phyloP scores from a whole-genome alignment of 306 rosid genomes.

The Cicer bijugum region DNA sequence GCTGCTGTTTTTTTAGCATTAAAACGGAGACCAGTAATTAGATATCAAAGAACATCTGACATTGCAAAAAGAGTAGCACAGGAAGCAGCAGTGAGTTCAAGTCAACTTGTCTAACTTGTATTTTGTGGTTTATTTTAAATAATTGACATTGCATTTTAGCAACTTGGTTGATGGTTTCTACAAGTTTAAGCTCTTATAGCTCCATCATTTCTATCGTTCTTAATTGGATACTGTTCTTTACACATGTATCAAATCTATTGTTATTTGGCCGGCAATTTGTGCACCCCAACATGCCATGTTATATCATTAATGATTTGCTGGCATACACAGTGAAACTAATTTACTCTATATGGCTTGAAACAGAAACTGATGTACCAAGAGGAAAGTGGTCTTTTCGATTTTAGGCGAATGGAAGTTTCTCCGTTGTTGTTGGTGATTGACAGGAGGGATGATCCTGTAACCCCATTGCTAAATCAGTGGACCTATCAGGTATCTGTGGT shows the following conservation, averaged over 20 bases:
- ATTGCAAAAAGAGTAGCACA: slow-evolving; percentile 89
- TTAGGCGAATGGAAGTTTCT: slow-evolving; percentile 85
- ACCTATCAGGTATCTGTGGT: slow-evolving; percentile 80
- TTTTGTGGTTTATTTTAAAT: slow-evolving; percentile 18
- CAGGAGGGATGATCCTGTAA: slow-evolving; percentile 96
- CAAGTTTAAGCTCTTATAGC: slow-evolving; percentile 25
- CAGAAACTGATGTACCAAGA: slow-evolving; percentile 97
- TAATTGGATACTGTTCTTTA: slow-evolving; percentile 12
- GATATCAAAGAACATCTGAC: slow-evolving; percentile 94
- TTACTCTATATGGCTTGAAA: slow-evolving; percentile 47
- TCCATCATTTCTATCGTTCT: slow-evolving; percentile 38
- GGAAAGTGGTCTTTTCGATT: slow-evolving; percentile 93
- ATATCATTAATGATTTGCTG: slow-evolving; percentile 36
- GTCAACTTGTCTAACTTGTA: slow-evolving; percentile 13
- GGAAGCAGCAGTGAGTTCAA: slow-evolving; percentile 71
- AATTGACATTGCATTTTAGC: slow-evolving; percentile 30
- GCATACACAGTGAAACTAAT: slow-evolving; percentile 46
- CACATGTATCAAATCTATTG: slow-evolving; percentile 28
- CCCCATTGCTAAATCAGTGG: slow-evolving; percentile 92
- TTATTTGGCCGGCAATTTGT: slow-evolving; percentile 38
- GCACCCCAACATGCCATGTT: slow-evolving; percentile 22
- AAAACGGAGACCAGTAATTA: slow-evolving; percentile 85
- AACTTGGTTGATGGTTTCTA: slow-evolving; percentile 19
- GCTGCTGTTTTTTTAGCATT: slow-evolving; percentile 83
- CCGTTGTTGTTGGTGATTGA: slow-evolving; percentile 92